These are phyloP conservation scores for Sphaceloma murrayae DNA, from an alignment of 2,329 filamentous ascomycete species.

Conservation along the genomic window DNA sequence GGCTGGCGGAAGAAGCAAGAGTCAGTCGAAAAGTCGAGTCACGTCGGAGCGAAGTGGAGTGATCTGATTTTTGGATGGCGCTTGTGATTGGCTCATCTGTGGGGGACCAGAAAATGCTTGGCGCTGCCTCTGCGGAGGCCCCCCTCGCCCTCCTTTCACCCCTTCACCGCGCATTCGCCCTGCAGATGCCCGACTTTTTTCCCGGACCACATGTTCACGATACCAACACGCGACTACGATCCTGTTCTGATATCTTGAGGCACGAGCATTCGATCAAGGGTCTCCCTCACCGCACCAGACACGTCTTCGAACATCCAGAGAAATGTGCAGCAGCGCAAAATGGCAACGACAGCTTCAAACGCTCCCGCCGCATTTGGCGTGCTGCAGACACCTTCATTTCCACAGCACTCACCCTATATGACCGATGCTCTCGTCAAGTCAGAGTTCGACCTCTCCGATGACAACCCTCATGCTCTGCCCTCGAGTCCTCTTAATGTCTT, in stretches of 20 bases:
- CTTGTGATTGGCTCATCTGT: too few relatives aligned
- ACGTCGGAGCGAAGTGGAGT: too few relatives aligned
- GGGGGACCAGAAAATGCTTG: too few relatives aligned
- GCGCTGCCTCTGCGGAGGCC: too few relatives aligned
- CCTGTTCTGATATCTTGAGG: too few relatives aligned
- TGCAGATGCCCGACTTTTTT: not conserved
- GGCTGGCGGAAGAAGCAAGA: too few relatives aligned
- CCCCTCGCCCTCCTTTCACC: constrained; percentile 2
- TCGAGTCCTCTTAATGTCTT: constrained; percentile 10
- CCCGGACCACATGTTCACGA: constrained; percentile 8
- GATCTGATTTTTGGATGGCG: too few relatives aligned
- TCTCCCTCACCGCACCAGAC: too few relatives aligned
- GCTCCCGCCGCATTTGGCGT: constrained; percentile 16
- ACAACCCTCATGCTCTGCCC: not conserved
- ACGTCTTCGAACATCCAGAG: not conserved
- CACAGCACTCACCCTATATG: constrained; percentile 14
- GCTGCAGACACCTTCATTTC: constrained; percentile 17
- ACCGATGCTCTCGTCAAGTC: constrained; percentile 13
- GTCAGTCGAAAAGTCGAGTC: too few relatives aligned
- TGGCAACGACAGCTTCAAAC: constrained; percentile 20
- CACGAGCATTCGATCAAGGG: too few relatives aligned
- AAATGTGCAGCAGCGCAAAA: constrained; percentile 18
- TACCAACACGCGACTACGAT: too few relatives aligned
- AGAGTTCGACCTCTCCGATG: constrained; percentile 10
- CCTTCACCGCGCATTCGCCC: constrained; percentile 8